A percentile compares a stretch with the other conserved stretches of the same genome.
phyloP scores from a whole-genome alignment of 2,329 filamentous ascomycete species.

The Xylaria sp. region DNA sequence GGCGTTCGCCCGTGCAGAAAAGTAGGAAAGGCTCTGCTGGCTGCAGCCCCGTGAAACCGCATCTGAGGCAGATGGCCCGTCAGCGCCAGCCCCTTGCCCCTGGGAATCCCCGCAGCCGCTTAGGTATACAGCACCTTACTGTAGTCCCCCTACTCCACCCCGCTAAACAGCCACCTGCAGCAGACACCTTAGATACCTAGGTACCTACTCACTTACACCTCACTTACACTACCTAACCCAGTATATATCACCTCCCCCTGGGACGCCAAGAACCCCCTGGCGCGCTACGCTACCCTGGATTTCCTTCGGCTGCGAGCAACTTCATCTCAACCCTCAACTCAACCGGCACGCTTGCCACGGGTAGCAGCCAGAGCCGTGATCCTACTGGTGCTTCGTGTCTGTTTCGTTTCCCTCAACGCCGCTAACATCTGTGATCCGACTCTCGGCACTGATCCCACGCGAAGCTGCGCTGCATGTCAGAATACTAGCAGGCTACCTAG shows the following conservation, averaged over 20 bases:
- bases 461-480: conserved; percentile 3
- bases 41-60: conserved; percentile 45
- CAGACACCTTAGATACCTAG: too few species aligned
- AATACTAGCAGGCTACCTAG: not conserved
- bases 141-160: too few species aligned
- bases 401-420: conserved; percentile 45
- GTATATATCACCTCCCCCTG: not conserved
- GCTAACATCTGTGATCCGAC: conserved; percentile 24
- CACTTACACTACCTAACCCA: not conserved
- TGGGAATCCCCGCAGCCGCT: conserved; percentile 12
- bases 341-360: conserved; percentile 31
- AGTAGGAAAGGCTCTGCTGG: conserved; percentile 25
- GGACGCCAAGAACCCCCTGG: conserved; percentile 37
- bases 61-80: conserved; percentile 47
- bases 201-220: too few species aligned
- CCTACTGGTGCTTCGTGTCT: conserved; percentile 41
- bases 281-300: conserved; percentile 24
- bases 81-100: conserved; percentile 32
- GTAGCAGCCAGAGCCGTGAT: not conserved
- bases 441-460: conserved; percentile 14
- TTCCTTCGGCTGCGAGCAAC: conserved; percentile 37
- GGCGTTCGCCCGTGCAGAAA: conserved; percentile 43
- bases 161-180: too few species aligned
- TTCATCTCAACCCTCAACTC: conserved; percentile 45
- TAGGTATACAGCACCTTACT: not conserved